These are phyloP conservation scores for Punica granatum DNA, from an alignment of 345 rosid genomes.

Conservation along the genomic window DNA sequence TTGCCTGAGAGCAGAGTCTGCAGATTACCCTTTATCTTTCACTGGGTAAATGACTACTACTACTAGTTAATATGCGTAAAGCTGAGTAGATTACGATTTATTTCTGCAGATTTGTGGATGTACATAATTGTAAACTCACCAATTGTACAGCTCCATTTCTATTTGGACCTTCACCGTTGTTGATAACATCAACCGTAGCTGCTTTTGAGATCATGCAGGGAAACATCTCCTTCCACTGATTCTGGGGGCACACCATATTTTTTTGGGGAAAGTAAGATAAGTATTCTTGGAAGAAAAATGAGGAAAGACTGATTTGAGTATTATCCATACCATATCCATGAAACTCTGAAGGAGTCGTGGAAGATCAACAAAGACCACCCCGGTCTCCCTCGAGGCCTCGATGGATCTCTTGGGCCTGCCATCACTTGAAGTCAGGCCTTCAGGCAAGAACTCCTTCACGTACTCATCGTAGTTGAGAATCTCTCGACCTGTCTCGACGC, in stretches of 20 bases:
- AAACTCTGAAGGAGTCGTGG: slow-evolving; percentile 72
- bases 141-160: slow-evolving; percentile 72
- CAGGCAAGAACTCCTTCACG: slow-evolving; percentile 55
- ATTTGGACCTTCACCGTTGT: slow-evolving; percentile 70
- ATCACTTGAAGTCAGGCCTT: slow-evolving; percentile 28
- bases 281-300: not conserved
- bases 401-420: slow-evolving; percentile 51
- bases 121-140: slow-evolving; percentile 34
- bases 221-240: slow-evolving; percentile 95
- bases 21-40: too few species aligned
- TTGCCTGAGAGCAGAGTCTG: too few species aligned
- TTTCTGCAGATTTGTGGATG: too few species aligned
- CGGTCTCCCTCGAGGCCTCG: slow-evolving; percentile 83
- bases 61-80: too few species aligned
- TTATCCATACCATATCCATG: slow-evolving; percentile 69
- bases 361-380: slow-evolving; percentile 73
- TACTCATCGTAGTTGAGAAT: slow-evolving; percentile 95
- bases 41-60: too few species aligned
- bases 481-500: slow-evolving; percentile 88
- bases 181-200: slow-evolving; percentile 65
- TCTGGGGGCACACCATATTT: slow-evolving; percentile 26
- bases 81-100: too few species aligned
- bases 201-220: slow-evolving; percentile 91
- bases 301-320: not conserved
- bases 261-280: not conserved